Percentiles rank a stretch among this genome's conserved stretches.
phyloP scores from a whole-genome alignment of 176 grass and related monocot species.

The Eragrostis curvula region DNA sequence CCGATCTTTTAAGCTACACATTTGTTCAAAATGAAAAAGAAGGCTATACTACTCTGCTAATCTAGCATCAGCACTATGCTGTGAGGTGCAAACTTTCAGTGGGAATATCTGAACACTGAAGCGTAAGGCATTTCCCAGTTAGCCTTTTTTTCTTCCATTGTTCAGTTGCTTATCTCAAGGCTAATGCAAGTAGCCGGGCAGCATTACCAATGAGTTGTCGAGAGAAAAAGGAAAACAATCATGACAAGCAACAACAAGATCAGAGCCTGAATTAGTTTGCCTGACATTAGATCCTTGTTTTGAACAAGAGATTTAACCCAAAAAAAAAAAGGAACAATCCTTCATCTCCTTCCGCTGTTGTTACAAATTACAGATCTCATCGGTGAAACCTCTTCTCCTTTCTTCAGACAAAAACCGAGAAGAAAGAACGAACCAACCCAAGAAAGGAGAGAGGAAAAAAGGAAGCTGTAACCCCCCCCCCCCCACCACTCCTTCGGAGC shows the following conservation, averaged over 20 bases:
- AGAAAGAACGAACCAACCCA: slow-evolving; percentile 54
- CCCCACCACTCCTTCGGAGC: background rate
- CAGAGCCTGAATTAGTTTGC: slow-evolving; percentile 14
- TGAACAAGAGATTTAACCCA: background rate
- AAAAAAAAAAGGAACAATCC: slow-evolving; percentile 13
- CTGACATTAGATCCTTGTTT: slow-evolving; percentile 26
- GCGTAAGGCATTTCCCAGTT: background rate
- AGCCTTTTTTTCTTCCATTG: background rate
- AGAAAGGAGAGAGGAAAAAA: slow-evolving; percentile 51
- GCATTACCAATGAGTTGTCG: background rate
- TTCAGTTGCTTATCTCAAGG: background rate
- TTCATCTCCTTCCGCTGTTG: slow-evolving; percentile 29
- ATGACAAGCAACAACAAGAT: slow-evolving; percentile 4
- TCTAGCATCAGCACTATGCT: background rate
- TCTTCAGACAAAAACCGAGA: slow-evolving; percentile 53
- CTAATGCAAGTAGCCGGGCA: background rate
- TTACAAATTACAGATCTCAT: slow-evolving; percentile 51
- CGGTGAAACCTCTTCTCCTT: slow-evolving; percentile 55
- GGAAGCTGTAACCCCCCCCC: no score
- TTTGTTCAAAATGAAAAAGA: no score
- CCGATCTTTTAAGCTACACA: background rate
- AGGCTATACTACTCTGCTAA: background rate
- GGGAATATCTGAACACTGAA: background rate
- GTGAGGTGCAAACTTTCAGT: slow-evolving; percentile 6
- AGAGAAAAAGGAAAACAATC: background rate